phyloP scores from a whole-genome alignment of 192 early-diverging fungal genomes.

The Gonapodya prolifera region DNA sequence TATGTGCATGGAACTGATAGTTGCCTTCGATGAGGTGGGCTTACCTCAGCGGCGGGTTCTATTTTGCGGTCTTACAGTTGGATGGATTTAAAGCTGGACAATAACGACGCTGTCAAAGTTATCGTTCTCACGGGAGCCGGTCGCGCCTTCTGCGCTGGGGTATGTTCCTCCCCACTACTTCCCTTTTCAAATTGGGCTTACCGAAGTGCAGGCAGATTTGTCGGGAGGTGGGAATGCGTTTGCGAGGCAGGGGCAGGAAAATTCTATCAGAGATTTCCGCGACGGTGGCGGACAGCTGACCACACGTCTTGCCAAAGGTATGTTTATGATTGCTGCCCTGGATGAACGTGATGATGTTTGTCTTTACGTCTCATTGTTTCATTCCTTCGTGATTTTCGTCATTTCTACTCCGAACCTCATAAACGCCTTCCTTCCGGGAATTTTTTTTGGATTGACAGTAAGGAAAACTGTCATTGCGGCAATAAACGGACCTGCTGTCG shows the following conservation, averaged over 20 bases:
- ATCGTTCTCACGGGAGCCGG: conserved; percentile 13
- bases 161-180: conserved; percentile 4
- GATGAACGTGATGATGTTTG: too few relatives aligned
- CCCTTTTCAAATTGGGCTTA: neutral
- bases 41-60: too few relatives aligned
- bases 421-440: too few relatives aligned
- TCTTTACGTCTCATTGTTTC: neutral
- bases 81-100: too few relatives aligned
- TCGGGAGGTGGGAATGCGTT: conserved; percentile 10
- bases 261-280: conserved; percentile 8
- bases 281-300: conserved; percentile 3
- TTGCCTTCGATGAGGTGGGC: neutral
- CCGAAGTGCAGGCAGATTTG: conserved; percentile 9
- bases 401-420: neutral
- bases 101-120: conserved; percentile 14
- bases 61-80: too few relatives aligned
- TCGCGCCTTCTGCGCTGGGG: conserved; percentile 12
- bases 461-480: conserved; percentile 14
- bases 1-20: neutral
- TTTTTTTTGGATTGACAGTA: neutral
- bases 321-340: conserved; percentile 6
- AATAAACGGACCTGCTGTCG: conserved; percentile 21
- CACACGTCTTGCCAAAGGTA: conserved; percentile 11
- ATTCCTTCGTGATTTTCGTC: neutral
- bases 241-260: neutral